Base-by-base conservation (phyloP, 176 grass and related monocot species). In the Phyllostachys edulis region DNA sequence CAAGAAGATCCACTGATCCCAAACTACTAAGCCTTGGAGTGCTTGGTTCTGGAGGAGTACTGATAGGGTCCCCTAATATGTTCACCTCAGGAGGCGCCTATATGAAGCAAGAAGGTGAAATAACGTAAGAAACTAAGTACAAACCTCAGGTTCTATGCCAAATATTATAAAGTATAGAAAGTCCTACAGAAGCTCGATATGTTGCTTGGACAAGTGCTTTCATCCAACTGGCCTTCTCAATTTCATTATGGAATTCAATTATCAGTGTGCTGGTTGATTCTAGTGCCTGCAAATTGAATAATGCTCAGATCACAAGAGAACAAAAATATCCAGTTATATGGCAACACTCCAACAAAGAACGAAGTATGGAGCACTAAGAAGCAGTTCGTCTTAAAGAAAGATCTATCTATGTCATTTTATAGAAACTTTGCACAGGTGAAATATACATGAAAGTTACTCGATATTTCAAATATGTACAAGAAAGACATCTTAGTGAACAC, bases 181-280 rank as follows among this genome's bases (percentile, higher is more conserved):
- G 18, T 4, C 78, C 66, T 95, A 98, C 96, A 62, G 96, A 98
- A 93, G 93, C 95, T 85, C 83, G 88, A 78, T 98, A 98, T 83
- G 93, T 98, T 67, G 91, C 89, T 90, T 98, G 89, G 61, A 98
- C 80, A 57, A 98, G 89, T 14, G 78, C 73, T 88, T 95, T 98
- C 77, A 95, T 84, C 96, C 96, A 98, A 84, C 71, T 88, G 66
- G 83, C 63, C 82, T 93, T 98, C 85, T 93, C 93, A 18, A 79
- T 88, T 67, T 98, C 87, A 76, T 91, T 89, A 82, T 24, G 69
- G 54, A 95, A 93, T 85, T 98, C 93, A 80, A 95, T 82, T 67
- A 98, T 90, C 40, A 95, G 44, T 78, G 96, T 93, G 87, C 80
- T 95, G 23, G 91, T 98, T 69, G 93, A 95, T 87, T 95, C 92